Base-by-base conservation (phyloP, 2,329 filamentous ascomycete species). In the Emmonsiellopsis sp. region DNA sequence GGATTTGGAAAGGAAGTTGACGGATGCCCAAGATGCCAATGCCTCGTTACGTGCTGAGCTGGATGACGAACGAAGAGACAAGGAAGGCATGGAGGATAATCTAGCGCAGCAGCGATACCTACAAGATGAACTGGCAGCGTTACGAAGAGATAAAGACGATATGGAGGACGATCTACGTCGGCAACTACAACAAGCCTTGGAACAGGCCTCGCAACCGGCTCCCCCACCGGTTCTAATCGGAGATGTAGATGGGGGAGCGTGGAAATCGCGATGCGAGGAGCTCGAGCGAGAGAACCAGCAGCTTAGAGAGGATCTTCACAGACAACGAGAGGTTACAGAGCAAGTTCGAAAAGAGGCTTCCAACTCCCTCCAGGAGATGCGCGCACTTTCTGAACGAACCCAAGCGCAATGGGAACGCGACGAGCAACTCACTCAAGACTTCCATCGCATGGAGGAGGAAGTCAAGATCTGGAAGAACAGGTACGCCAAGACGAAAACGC, bases 391-490 rank as follows among this genome's bases (percentile, higher is more conserved):
- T 5, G 80, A 89, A 59, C 85, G 90, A 60, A 93, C 87, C 62
- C 84, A 83, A 58, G 79, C 84, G 9, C 84, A 86, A 6, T 86
- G 88, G 68, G 89, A 95, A 60, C 86, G 85, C 60, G 91, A 97
- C 68, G 83, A 89, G 50, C 82, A 84, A 61, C 77, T 97, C 58
- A 83, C 87, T 52, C 80, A 79, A 58, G 86, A 86, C 45, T 84
- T 96, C 34, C 79, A 87, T 53, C 77, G 80, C 52, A 78, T 98
- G 5, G 88, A 96, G 69, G 77, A 82, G 21, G 90, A 97, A 65
- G 83, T 95, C 46, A 86, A 86, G 52, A 85, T 91, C 49, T 98
- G 93, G 93, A 89, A 90, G 65, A 83, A 85, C 61, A 86, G 91
- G 45, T 97, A 96, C 65, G 86, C 90, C 31, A 86, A 85, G 60